phyloP scores from a whole-genome alignment of 148 eudicot genomes.

The Pouteria glomerata region DNA sequence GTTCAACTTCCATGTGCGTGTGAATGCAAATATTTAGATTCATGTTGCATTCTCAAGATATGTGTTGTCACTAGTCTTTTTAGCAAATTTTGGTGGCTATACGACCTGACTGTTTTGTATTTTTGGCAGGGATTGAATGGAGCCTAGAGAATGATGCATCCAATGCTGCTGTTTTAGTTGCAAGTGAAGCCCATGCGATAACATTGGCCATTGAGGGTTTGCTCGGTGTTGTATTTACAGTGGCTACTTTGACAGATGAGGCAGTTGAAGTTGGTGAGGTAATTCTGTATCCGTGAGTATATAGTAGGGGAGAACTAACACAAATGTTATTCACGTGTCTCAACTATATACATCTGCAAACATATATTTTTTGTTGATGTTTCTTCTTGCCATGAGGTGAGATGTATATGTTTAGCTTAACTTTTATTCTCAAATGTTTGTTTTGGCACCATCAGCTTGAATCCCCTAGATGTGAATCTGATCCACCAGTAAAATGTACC shows the following conservation, averaged over 20 bases:
- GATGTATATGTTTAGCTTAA: neutral
- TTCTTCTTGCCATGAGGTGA: neutral
- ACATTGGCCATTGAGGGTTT: conserved; percentile 96
- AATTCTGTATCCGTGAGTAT: conserved; percentile 4
- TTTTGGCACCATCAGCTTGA: conserved; percentile 64
- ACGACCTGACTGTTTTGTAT: neutral
- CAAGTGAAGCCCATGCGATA: conserved; percentile 98
- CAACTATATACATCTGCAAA: neutral
- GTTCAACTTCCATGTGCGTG: neutral
- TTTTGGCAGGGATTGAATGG: conserved; percentile 85
- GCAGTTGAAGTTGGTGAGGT: conserved; percentile 99
- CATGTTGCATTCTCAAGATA: neutral
- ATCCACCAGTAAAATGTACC: conserved; percentile 47
- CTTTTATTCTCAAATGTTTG: conserved; percentile 11
- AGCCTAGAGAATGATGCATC: conserved; percentile 97
- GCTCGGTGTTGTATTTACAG: conserved; percentile 92
- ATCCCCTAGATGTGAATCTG: conserved; percentile 78
- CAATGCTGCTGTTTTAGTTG: conserved; percentile 93
- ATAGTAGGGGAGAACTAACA: neutral
- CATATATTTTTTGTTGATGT: neutral
- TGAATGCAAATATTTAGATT: neutral
- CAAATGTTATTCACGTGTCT: neutral
- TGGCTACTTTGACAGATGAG: conserved; percentile 98
- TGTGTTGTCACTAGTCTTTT: neutral
- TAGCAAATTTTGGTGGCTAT: neutral